These are phyloP conservation scores for Solanum sejunctum DNA, from an alignment of 257 asterid genomes.

Conservation along the genomic window DNA sequence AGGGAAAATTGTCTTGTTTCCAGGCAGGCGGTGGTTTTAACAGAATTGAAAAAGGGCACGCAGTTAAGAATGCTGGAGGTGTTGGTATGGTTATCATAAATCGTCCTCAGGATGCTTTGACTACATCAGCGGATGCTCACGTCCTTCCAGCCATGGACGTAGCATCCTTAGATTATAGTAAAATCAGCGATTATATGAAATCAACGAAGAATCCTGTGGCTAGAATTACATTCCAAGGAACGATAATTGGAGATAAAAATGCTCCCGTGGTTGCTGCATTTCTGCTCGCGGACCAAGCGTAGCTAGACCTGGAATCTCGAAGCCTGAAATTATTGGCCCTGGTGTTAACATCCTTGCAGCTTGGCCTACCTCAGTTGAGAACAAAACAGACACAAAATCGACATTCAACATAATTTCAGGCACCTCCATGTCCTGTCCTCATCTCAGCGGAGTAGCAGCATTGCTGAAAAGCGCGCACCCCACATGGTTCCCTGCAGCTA, in stretches of 20 bases:
- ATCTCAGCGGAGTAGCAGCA: slow-evolving; percentile 23
- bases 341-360: slow-evolving; percentile 23
- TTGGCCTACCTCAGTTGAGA: slow-evolving; percentile 3
- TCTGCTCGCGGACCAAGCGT: slow-evolving; percentile 21
- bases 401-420: slow-evolving; percentile 13
- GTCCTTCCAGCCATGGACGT: slow-evolving; percentile 17
- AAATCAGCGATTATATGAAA: slow-evolving; percentile 13
- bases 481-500: slow-evolving; percentile 21
- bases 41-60: not conserved
- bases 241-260: slow-evolving; percentile 2
- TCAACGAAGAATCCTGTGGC: slow-evolving; percentile 5
- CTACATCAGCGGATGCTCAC: slow-evolving; percentile 5
- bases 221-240: slow-evolving; percentile 16
- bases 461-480: slow-evolving; percentile 21
- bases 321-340: slow-evolving; percentile 26
- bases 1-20: slow-evolving; percentile 22
- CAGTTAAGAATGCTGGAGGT: slow-evolving; percentile 26
- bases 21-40: not conserved
- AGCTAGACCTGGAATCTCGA: slow-evolving; percentile 15
- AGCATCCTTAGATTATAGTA: not conserved
- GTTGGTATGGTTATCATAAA: slow-evolving; percentile 25
- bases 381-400: not conserved
- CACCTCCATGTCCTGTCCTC: slow-evolving; percentile 33
- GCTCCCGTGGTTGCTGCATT: slow-evolving; percentile 13
- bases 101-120: not conserved